phyloP scores from a whole-genome alignment of 2,329 filamentous ascomycete species.

The Exophiala oligosperma region DNA sequence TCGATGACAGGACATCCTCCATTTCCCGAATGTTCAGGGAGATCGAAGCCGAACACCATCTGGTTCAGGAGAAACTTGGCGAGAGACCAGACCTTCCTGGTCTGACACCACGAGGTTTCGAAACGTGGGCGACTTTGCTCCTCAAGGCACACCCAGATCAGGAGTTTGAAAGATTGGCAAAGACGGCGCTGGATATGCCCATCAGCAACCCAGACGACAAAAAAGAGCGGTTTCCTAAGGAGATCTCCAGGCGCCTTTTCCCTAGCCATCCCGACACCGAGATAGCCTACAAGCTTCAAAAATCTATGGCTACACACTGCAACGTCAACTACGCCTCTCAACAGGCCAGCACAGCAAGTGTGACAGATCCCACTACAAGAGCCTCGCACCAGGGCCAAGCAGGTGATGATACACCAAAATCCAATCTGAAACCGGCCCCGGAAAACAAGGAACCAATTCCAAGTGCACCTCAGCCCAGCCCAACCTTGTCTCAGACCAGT shows the following conservation, averaged over 20 bases:
- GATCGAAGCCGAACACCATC: conserved; percentile 60
- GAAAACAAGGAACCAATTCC: conserved; percentile 9
- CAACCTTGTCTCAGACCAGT: conserved; percentile 34
- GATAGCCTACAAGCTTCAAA: conserved; percentile 61
- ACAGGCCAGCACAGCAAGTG: conserved; percentile 36
- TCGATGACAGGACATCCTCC: conserved; percentile 53
- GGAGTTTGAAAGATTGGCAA: conserved; percentile 69
- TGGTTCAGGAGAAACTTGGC: conserved; percentile 57
- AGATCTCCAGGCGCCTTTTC: conserved; percentile 72
- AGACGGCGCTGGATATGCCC: conserved; percentile 68
- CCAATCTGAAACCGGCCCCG: conserved; percentile 26
- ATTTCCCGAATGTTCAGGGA: conserved; percentile 61
- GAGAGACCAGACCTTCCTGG: conserved; percentile 62
- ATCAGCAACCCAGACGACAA: conserved; percentile 66
- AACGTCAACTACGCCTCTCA: conserved; percentile 45
- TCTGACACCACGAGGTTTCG: conserved; percentile 67
- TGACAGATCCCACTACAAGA: conserved; percentile 32
- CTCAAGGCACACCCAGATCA: conserved; percentile 74
- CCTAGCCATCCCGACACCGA: conserved; percentile 60
- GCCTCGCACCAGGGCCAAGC: conserved; percentile 19
- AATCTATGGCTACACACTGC: conserved; percentile 57
- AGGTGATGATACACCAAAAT: conserved; percentile 24
- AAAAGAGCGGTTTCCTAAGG: conserved; percentile 74
- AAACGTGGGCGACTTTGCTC: conserved; percentile 69
- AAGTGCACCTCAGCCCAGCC: conserved; percentile 7